These are phyloP conservation scores for Mrakia hoshinonis DNA, from an alignment of 768 basidiomycete genomes.

Conservation along the genomic window DNA sequence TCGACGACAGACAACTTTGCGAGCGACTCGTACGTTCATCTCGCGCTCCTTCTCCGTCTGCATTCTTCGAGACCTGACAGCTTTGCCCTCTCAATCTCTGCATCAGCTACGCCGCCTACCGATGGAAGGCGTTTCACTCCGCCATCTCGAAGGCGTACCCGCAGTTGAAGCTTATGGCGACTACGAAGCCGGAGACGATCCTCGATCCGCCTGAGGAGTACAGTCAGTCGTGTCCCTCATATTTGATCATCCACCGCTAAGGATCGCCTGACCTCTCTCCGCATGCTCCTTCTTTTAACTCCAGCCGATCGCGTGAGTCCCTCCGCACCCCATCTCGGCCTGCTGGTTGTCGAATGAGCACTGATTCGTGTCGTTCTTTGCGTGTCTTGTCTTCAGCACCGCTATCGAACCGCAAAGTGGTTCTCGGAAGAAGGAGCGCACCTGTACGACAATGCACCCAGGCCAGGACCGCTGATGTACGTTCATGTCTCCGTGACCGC, in stretches of 20 bases:
- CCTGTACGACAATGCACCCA: slow-evolving; percentile 7
- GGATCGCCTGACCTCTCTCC: no score
- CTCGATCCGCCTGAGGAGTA: slow-evolving; percentile 1
- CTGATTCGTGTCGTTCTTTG: no score
- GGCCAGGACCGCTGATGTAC: neutral
- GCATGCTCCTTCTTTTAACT: no score
- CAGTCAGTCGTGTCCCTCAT: no score
- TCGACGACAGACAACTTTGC: slow-evolving; percentile 42
- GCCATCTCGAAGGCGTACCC: slow-evolving; percentile 7
- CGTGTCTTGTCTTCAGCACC: neutral
- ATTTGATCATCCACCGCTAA: no score
- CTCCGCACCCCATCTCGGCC: no score
- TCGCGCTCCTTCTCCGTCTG: no score
- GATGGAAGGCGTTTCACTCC: slow-evolving; percentile 42
- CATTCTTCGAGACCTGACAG: no score
- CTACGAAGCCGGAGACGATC: neutral
- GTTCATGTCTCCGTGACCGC: no score
- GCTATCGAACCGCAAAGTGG: slow-evolving; percentile 1
- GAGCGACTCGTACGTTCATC: neutral
- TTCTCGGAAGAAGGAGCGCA: neutral
- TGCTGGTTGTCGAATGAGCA: no score
- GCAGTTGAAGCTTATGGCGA: slow-evolving; percentile 1
- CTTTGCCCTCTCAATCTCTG: neutral
- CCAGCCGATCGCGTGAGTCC: no score
- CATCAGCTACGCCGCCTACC: slow-evolving; percentile 14